A percentile compares a stretch with the other conserved stretches of the same genome.
Evolutionary conservation across 805 yeast species (phyloP).

Genomic region (Barnettozyma sucrosica): DNA sequence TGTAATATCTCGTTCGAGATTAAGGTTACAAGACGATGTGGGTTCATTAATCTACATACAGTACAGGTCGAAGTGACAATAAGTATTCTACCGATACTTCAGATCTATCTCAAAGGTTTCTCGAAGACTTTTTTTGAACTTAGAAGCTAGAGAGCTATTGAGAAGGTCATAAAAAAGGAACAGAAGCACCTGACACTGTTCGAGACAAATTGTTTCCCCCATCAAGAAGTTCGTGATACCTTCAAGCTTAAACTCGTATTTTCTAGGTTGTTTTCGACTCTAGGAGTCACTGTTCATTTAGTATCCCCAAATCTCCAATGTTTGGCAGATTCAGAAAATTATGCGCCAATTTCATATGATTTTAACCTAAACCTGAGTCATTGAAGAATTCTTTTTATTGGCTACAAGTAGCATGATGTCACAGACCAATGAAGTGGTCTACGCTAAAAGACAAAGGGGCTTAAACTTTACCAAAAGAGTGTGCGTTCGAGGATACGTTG

Average conservation of each 20-base stretch:
- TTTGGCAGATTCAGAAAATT: not conserved
- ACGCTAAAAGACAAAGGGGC: slow-evolving; percentile 28
- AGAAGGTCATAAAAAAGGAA: slow-evolving; percentile 4
- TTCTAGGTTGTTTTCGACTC: not conserved
- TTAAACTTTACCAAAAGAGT: slow-evolving; percentile 40
- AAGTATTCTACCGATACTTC: slow-evolving; percentile 37
- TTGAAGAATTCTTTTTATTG: slow-evolving; percentile 41
- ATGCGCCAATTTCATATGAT: slow-evolving; percentile 32
- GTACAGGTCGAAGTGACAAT: slow-evolving; percentile 37
- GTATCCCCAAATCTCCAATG: slow-evolving; percentile 26
- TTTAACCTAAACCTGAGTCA: slow-evolving; percentile 56
- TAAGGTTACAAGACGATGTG: not conserved
- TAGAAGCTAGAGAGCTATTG: not conserved
- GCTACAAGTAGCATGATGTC: slow-evolving; percentile 18
- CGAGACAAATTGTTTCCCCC: slow-evolving; percentile 45
- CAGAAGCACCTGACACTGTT: slow-evolving; percentile 37
- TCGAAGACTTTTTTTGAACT: slow-evolving; percentile 34
- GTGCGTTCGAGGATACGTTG: slow-evolving; percentile 33
- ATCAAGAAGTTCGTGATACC: slow-evolving; percentile 3
- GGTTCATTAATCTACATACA: slow-evolving; percentile 41
- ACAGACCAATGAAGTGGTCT: slow-evolving; percentile 10
- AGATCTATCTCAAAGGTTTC: slow-evolving; percentile 46
- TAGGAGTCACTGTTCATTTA: slow-evolving; percentile 12
- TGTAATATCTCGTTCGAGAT: no score
- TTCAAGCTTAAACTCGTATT: not conserved